phyloP scores from a whole-genome alignment of 2,329 filamentous ascomycete genomes.

The Cladophialophora yegresii region DNA sequence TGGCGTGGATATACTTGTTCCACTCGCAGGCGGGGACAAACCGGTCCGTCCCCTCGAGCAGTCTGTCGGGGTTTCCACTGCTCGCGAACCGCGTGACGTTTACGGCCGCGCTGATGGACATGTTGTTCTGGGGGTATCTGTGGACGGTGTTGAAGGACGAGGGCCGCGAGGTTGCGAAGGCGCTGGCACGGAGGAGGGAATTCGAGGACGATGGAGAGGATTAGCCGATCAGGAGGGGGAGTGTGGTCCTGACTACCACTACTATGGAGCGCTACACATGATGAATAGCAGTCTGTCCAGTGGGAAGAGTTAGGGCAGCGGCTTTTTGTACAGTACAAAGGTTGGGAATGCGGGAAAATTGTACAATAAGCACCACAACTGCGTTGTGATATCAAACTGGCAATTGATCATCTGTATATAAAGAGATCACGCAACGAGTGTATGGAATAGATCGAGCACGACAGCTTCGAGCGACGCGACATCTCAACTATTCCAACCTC shows the following conservation, averaged over 20 bases:
- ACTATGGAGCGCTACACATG: neutral
- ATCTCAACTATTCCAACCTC: neutral
- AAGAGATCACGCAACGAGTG: neutral
- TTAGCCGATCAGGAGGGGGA: neutral
- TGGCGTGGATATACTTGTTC: slow-evolving; percentile 34
- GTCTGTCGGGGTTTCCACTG: slow-evolving; percentile 6
- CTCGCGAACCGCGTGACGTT: slow-evolving; percentile 36
- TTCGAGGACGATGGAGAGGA: slow-evolving; percentile 27
- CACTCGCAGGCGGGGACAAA: slow-evolving; percentile 24
- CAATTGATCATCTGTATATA: neutral
- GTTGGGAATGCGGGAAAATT: neutral
- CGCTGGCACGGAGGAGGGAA: slow-evolving; percentile 27
- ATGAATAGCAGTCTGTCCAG: neutral
- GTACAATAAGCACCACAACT: neutral
- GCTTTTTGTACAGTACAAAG: neutral
- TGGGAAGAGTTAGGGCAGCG: neutral
- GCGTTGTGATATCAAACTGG: neutral
- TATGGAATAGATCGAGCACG: neutral
- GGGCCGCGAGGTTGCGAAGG: slow-evolving; percentile 26
- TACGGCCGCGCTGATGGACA: slow-evolving; percentile 30
- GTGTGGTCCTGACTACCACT: neutral
- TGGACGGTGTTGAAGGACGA: slow-evolving; percentile 37
- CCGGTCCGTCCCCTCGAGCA: neutral
- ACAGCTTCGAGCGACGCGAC: neutral
- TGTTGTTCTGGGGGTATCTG: slow-evolving; percentile 38